Base-by-base conservation (phyloP, 345 rosid genomes). In the Sisymbrium irio region DNA sequence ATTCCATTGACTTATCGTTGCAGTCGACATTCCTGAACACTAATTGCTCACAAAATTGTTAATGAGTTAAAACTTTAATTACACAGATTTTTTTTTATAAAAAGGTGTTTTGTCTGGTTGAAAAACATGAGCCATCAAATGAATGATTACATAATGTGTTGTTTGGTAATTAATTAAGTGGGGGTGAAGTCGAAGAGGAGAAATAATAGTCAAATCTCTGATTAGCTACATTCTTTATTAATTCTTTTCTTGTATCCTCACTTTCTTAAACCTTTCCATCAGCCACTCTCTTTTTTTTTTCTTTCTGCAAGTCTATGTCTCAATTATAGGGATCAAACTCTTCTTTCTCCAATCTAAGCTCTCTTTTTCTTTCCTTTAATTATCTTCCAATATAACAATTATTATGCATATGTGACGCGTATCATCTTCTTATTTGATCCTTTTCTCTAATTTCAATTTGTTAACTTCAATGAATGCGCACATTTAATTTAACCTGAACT, bases 161-260 rank as follows among this genome's bases (percentile, higher is more conserved):
- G 69, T 60, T 67, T 28, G 50, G 73, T 74, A 41, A 66, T 39
- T 66, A 74, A 55, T 55, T 55, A 44, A 25, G 64, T 45, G 37
- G 57, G 56, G n/a, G 39, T 13, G 45, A 2, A 51, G 57, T 22
- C 57, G 56, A 25, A 63, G 25, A 63, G 46, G 41, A 61, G 55
- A 65, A 65, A 17, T 27, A 35, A 74, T 67, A 66, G 78, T 49
- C 67, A 67, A 7, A 67, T 67, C 42, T 49, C 17, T 67, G 54
- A 75, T 60, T 75, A 75, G 30, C 68, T 56, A 75, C 62, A 67
- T 6, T 74, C 72, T 75, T 57, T 25, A 60, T 51, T 67, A 67
- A 3, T 30, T 17, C 0, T 66, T 57, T 61, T 22, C 15, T 35
- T 41, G 25, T 36, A 54, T 67, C 67, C 54, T 58, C 44, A 27